Conservation (phyloP, 352 stramenopile species). For the Blastocystis sp. region DNA sequence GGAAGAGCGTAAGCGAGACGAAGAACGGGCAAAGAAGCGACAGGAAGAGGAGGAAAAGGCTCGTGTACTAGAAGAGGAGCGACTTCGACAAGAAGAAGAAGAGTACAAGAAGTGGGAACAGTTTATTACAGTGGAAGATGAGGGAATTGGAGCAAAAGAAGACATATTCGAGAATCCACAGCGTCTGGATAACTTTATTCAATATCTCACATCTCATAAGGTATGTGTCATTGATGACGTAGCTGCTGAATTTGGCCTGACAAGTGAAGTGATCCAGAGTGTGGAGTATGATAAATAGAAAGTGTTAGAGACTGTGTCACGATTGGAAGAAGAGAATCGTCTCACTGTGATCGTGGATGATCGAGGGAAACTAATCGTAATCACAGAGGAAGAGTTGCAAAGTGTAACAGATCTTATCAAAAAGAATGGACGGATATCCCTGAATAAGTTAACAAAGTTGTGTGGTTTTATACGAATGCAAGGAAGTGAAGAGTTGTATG, state of each 20-base stretch:
- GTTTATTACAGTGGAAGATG: constrained; percentile 20
- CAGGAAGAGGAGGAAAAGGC: constrained; percentile 27
- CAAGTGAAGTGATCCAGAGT: neutral
- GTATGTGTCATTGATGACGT: constrained; percentile 25
- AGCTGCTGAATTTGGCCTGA: constrained; percentile 16
- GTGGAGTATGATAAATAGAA: constrained; percentile 7
- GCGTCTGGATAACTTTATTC: constrained; percentile 11
- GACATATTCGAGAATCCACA: neutral
- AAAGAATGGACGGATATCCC: constrained; percentile 10
- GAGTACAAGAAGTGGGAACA: constrained; percentile 54
- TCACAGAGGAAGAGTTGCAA: constrained; percentile 29
- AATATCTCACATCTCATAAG: neutral
- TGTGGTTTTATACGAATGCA: neutral
- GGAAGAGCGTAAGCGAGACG: constrained; percentile 25
- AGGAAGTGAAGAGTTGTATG: neutral
- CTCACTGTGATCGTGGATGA: constrained; percentile 26
- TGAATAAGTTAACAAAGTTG: neutral
- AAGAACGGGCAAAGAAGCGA: neutral
- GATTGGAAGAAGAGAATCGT: neutral
- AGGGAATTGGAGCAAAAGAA: constrained; percentile 34
- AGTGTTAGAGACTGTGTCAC: neutral
- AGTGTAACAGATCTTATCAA: neutral
- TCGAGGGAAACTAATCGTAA: constrained; percentile 7
- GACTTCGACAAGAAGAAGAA: constrained; percentile 25
- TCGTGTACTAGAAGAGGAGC: constrained; percentile 28